Evolutionary conservation across 2,329 filamentous ascomycete species (phyloP).

Genomic region (Ceratocystis albifundus): DNA sequence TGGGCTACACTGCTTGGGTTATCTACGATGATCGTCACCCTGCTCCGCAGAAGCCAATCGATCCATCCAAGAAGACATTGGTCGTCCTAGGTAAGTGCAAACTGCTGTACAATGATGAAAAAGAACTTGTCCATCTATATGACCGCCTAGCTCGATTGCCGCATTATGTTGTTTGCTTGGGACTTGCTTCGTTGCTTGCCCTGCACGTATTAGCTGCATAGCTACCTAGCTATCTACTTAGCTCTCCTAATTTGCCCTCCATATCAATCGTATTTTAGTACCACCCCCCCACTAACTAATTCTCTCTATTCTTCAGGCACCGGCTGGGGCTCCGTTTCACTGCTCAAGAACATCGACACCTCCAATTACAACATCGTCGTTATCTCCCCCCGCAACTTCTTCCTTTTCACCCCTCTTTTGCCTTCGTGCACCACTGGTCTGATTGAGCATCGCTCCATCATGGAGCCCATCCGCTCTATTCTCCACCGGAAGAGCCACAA

Average conservation of each 20-base stretch:
- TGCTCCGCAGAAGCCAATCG: slow-evolving; percentile 61
- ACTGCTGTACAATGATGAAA: not conserved
- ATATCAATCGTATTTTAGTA: slow-evolving; percentile 24
- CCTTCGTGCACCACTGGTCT: slow-evolving; percentile 95
- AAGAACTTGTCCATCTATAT: not conserved
- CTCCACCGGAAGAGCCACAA: slow-evolving; percentile 85
- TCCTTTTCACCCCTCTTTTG: slow-evolving; percentile 95
- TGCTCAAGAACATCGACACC: slow-evolving; percentile 96
- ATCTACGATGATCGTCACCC: slow-evolving; percentile 78
- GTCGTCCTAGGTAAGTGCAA: slow-evolving; percentile 72
- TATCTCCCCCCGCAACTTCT: slow-evolving; percentile 97
- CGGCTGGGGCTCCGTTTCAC: slow-evolving; percentile 88
- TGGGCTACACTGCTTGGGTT: slow-evolving; percentile 64
- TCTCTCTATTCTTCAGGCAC: slow-evolving; percentile 50
- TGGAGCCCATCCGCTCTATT: slow-evolving; percentile 97
- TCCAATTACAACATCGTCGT: slow-evolving; percentile 99
- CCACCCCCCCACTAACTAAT: not conserved
- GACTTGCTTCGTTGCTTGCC: too few species aligned
- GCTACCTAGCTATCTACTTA: too few species aligned
- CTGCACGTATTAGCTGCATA: too few species aligned
- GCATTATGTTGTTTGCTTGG: too few species aligned
- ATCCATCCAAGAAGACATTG: slow-evolving; percentile 90
- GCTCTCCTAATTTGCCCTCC: slow-evolving; percentile 20
- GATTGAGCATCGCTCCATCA: slow-evolving; percentile 98
- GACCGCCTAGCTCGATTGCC: too few species aligned